Evolutionary conservation across 805 yeast genomes (phyloP).

Genomic region (Yarrowia yakushimensis): DNA sequence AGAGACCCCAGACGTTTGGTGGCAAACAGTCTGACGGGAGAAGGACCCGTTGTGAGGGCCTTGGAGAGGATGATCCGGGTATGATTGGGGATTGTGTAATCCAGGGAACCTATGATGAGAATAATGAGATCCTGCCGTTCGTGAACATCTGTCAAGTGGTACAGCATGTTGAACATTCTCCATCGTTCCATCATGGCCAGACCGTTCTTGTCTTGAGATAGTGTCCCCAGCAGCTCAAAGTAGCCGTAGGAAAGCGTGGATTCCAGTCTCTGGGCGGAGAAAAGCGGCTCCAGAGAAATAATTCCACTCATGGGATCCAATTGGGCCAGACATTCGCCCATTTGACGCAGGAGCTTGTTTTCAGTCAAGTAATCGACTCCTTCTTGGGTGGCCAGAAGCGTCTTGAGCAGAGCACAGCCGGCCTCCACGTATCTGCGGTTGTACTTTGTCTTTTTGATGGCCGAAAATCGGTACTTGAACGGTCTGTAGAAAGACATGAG

Average conservation of each 20-base stretch:
- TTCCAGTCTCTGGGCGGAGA: conserved; percentile 57
- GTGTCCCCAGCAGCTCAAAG: conserved; percentile 69
- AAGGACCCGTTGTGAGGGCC: conserved; percentile 55
- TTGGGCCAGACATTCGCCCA: conserved; percentile 85
- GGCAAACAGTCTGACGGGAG: conserved; percentile 52
- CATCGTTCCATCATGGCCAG: conserved; percentile 67
- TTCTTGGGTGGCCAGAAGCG: conserved; percentile 56
- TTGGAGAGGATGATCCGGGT: conserved; percentile 63
- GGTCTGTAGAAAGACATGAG: conserved; percentile 86
- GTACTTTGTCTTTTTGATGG: conserved; percentile 47
- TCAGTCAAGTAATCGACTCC: conserved; percentile 66
- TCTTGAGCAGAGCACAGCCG: conserved; percentile 71
- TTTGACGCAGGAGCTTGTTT: conserved; percentile 79
- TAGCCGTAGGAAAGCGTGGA: conserved; percentile 72
- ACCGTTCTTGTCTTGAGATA: conserved; percentile 62
- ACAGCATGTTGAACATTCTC: conserved; percentile 78
- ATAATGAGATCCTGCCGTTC: conserved; percentile 56
- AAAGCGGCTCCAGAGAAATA: conserved; percentile 66
- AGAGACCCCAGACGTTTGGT: conserved; percentile 50
- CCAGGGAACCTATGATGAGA: conserved; percentile 58
- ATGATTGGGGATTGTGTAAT: conserved; percentile 59
- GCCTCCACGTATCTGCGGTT: conserved; percentile 59
- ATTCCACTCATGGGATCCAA: conserved; percentile 77
- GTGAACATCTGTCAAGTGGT: conserved; percentile 59
- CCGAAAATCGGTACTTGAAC: conserved; percentile 75